Conservation (phyloP, 2,329 filamentous ascomycete genomes). For the Hypoxylon sp. region DNA sequence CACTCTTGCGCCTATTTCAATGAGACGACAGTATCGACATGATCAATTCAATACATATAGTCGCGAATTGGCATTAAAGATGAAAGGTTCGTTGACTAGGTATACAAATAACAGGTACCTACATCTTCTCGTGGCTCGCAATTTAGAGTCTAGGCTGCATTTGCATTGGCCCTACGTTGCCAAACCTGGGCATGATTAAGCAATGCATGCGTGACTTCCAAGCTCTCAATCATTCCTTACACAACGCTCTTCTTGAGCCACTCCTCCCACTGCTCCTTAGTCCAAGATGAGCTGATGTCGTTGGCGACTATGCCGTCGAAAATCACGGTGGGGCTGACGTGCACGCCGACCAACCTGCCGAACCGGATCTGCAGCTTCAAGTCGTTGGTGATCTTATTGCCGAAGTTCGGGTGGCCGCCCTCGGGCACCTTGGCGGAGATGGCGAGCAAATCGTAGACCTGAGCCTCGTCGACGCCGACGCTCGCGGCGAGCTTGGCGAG, state of each 20-base stretch:
- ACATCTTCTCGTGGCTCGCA: background rate
- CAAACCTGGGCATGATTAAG: background rate
- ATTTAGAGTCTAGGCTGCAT: background rate
- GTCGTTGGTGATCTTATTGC: conserved; percentile 87
- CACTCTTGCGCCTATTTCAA: background rate
- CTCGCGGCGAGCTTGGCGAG: conserved; percentile 78
- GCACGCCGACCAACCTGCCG: conserved; percentile 81
- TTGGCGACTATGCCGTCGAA: conserved; percentile 87
- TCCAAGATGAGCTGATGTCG: conserved; percentile 84
- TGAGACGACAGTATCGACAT: background rate
- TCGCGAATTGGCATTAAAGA: background rate
- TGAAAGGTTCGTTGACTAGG: background rate
- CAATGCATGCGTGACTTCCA: background rate
- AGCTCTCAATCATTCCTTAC: conserved; percentile 45
- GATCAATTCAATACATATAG: background rate
- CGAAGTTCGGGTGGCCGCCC: conserved; percentile 78
- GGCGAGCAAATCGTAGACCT: conserved; percentile 75
- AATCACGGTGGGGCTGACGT: conserved; percentile 91
- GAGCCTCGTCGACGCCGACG: conserved; percentile 77
- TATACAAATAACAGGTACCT: background rate
- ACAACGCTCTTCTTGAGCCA: conserved; percentile 75
- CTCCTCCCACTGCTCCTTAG: conserved; percentile 83
- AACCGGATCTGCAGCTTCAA: conserved; percentile 87
- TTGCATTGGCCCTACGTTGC: background rate
- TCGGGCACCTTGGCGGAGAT: conserved; percentile 75